Evolutionary conservation across 139 green algal genomes (phyloP).

Genomic region (Microglena sp.): DNA sequence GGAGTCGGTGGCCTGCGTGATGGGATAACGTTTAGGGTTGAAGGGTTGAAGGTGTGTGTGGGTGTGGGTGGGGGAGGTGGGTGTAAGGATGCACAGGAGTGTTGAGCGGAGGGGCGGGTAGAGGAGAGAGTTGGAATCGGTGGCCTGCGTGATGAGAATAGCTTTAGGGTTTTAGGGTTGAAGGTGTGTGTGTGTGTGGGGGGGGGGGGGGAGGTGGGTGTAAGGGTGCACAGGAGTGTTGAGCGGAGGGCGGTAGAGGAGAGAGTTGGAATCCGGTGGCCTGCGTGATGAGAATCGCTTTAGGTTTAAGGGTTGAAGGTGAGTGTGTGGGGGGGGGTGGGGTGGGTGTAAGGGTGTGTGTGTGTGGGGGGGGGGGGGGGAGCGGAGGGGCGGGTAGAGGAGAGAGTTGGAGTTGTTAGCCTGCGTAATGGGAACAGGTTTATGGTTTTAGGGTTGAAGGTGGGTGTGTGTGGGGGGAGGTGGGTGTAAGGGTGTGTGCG

Average conservation of each 20-base stretch:
- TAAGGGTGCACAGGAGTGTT: conserved; percentile 48
- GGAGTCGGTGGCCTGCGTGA: background rate
- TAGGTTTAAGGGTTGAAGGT: background rate
- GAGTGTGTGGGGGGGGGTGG: no score
- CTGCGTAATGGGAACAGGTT: background rate
- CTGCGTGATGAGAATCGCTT: background rate
- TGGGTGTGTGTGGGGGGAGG: background rate
- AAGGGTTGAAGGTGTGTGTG: background rate
- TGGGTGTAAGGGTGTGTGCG: background rate
- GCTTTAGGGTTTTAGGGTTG: background rate
- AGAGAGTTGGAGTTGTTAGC: conserved; percentile 12
- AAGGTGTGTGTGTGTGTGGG: background rate
- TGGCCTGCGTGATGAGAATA: background rate
- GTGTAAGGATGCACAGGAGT: conserved; percentile 42
- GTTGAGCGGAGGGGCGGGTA: conserved; percentile 48
- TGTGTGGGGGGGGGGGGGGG: background rate
- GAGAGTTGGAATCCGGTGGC: conserved; percentile 11
- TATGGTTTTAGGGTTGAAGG: background rate
- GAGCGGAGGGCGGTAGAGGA: conserved; percentile 49
- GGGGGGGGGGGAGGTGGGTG: no score
- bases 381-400: conserved; percentile 79
- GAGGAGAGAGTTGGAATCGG: conserved; percentile 32
- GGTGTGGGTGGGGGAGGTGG: background rate
- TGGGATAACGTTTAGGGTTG: background rate
- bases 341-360: background rate